Evolutionary conservation across 2,329 filamentous ascomycete species (phyloP).

Genomic region (Sclerotinia borealis): DNA sequence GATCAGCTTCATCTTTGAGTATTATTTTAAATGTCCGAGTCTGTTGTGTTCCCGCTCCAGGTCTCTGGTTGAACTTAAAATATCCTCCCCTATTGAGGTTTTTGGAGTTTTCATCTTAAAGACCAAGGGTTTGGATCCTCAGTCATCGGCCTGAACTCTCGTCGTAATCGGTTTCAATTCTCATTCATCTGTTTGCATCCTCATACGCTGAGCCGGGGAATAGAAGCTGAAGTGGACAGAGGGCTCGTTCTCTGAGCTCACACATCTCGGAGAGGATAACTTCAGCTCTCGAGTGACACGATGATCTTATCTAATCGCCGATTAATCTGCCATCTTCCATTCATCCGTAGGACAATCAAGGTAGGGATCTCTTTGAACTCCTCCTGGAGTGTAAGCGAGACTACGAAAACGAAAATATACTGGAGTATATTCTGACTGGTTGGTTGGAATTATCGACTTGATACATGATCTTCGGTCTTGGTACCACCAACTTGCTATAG

Average conservation of each 20-base stretch:
- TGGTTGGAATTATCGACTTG: background rate
- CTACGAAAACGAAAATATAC: background rate
- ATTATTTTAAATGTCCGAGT: background rate
- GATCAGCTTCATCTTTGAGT: background rate
- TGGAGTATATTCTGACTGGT: background rate
- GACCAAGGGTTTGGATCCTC: background rate
- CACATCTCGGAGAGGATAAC: background rate
- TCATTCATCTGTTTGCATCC: background rate
- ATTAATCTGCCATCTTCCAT: background rate
- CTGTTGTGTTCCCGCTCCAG: background rate
- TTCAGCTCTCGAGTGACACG: background rate
- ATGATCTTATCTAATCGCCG: constrained; percentile 4
- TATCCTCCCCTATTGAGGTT: too few relatives aligned
- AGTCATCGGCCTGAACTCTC: too few relatives aligned
- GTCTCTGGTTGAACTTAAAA: background rate
- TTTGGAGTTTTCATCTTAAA: background rate
- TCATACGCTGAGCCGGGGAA: too few relatives aligned
- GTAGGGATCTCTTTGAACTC: background rate
- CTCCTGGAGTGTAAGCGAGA: background rate
- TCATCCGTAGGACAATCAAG: background rate
- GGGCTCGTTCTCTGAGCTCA: background rate
- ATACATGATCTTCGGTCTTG: too few relatives aligned
- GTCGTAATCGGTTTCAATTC: background rate
- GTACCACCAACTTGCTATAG: too few relatives aligned
- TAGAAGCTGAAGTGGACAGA: background rate